Base-by-base conservation (phyloP, 2,329 filamentous ascomycete genomes). In the Sphaceloma murrayae region DNA sequence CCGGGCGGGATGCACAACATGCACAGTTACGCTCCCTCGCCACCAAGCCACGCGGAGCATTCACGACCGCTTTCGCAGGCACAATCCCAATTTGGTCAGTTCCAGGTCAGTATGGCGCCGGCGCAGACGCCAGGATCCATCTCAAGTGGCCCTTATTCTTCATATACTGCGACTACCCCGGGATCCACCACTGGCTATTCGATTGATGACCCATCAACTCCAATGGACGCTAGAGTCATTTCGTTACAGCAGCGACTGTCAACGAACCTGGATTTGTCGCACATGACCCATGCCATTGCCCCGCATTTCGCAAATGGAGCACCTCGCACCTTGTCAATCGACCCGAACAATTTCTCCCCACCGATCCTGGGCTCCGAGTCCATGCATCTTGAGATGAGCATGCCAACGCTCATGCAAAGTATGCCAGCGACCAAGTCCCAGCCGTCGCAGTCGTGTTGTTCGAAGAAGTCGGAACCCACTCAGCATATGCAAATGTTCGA, bases 361-460 rank as follows among this genome's bases (percentile, higher is more conserved):
- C 42, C 31, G 18, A 22, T 40, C 16, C 43, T 43, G 31, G 27
- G 13, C 11, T 24, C 39, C 30, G 32, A 30, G 19, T 39, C 31
- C 24, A 47, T 38, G 32, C 19, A 42, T 16, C 21, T 22, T 17
- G 40, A 33, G 16, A 27, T 43, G 43, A 24, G 29, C 43, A 44
- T 40, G 31, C 19, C 13, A 19, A 21, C n/a, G 7, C 27, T 40
- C 22, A 11, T 11, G 5, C 19, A 40, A 9, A 40, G 14, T 3
- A 19, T 40, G 11, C 9, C 24, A 10, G 34, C 27, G 4, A 31
- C 46, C 10, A 30, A 29, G 6, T 24, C 22, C 9, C 30, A 36
- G 11, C 30, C 42, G 1, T 39, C 46, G 17, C 46, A 48, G 32
- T 46, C 46, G 17, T 50, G 48, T 29, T 50, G 48, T 22, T 48